Base-by-base conservation (phyloP, 805 yeast species). In the Teunomyces tritomae region DNA sequence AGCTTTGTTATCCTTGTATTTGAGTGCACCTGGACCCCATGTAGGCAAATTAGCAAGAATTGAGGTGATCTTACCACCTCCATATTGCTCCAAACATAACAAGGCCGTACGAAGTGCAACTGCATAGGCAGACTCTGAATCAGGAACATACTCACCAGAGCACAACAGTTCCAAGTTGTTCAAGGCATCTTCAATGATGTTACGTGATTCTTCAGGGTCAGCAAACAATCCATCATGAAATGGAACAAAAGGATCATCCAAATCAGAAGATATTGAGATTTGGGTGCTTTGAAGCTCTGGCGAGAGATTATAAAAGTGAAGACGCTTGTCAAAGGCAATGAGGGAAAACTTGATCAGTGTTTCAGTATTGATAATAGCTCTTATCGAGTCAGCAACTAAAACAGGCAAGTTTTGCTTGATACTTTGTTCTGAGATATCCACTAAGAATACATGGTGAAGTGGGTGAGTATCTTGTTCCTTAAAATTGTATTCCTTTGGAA, bases 11-110 rank as follows among this genome's bases (percentile, higher is more conserved):
- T 70, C 70, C 55, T 76, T 80, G 46, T 65, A 68, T n/a, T 71
- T 68, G 46, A 85, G 73, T 8, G 77, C 72, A 3, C 97, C 97
- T 0, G 89, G 85, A 0, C 96, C 96, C 77, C 82, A 77, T 0
- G 88, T 77, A 5, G 99, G 97, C 34, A 89, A 64, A 1, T 83
- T 69, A 2, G 88, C 76, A 36, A 91, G 67, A 3, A 87, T 64
- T 0, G 87, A 77, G 17, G 85, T 78, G 29, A 92, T 83, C 56
- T 91, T 87, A 50, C 98, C 99, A 51, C 94, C 94, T 7, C 94
- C 96, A 29, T 76, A 76, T 17, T 70, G 65, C 39, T 76, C 76
- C 26, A 90, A 70, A 5, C 89, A 83, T 45, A 79, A 60, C 55
- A 75, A 68, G 0, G 95, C 92, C 2, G 85, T 82, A 47, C 82